These are phyloP conservation scores for Agarophyton chilense DNA, from an alignment of 23 red algal genomes.

Conservation along the genomic window DNA sequence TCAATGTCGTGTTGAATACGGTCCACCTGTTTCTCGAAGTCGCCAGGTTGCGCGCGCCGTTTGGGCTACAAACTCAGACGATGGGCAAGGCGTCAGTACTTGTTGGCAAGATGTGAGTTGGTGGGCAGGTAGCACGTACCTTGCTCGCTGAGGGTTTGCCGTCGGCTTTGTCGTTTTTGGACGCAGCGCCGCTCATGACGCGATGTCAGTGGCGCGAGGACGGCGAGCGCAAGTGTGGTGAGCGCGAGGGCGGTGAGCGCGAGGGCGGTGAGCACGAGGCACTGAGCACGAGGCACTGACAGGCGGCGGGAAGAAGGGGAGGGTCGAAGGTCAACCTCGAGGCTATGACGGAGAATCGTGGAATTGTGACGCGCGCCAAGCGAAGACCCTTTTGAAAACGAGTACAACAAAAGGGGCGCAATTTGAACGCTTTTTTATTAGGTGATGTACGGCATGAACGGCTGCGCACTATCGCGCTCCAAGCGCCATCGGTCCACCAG, in stretches of 20 bases:
- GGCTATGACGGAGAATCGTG: too few relatives aligned
- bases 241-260: too few relatives aligned
- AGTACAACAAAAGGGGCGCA: not conserved
- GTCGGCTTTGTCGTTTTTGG: not conserved
- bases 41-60: slow-evolving; percentile 61
- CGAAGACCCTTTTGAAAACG: too few relatives aligned
- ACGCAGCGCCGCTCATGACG: not conserved
- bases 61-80: slow-evolving; percentile 17
- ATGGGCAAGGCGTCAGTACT: too few relatives aligned
- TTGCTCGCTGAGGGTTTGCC: not conserved
- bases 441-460: slow-evolving; percentile 73
- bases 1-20: slow-evolving; percentile 60
- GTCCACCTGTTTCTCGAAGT: slow-evolving; percentile 72
- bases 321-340: too few relatives aligned
- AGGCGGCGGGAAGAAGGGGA: too few relatives aligned
- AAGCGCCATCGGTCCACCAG: slow-evolving; percentile 35
- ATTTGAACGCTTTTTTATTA: not conserved
- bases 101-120: not conserved
- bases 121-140: not conserved
- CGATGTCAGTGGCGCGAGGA: not conserved
- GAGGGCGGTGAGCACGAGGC: too few relatives aligned
- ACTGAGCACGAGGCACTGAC: too few relatives aligned
- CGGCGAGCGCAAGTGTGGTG: too few relatives aligned
- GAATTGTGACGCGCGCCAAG: too few relatives aligned
- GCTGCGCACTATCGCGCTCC: not conserved